phyloP scores from a whole-genome alignment of 1,139 yeast species.

The Diutina ranongensis region DNA sequence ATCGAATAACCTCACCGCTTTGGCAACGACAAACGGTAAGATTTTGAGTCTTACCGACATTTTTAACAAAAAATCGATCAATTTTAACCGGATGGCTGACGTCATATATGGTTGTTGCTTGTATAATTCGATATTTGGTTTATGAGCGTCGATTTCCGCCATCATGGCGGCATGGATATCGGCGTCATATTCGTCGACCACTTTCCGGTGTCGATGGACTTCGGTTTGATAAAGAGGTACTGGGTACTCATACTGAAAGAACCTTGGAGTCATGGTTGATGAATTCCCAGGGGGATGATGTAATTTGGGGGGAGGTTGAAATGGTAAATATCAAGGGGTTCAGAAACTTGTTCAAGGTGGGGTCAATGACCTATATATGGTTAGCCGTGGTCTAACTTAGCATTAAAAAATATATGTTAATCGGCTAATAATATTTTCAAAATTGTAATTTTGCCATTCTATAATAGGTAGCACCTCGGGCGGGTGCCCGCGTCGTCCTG shows the following conservation, averaged over 20 bases:
- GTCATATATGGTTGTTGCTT: slow-evolving; percentile 31
- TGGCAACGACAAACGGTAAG: slow-evolving; percentile 47
- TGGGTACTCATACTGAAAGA: slow-evolving; percentile 34
- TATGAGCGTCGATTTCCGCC: slow-evolving; percentile 16
- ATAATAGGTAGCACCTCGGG: neutral
- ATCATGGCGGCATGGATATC: slow-evolving; percentile 37
- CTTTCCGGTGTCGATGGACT: slow-evolving; percentile 31
- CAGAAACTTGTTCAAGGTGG: neutral
- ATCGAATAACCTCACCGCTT: slow-evolving; percentile 49
- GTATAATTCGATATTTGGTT: slow-evolving; percentile 43
- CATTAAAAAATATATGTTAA: neutral
- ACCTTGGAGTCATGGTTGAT: neutral
- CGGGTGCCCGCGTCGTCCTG: neutral
- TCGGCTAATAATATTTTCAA: neutral
- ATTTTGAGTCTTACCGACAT: slow-evolving; percentile 49
- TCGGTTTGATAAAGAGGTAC: slow-evolving; percentile 39
- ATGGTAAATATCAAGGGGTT: neutral
- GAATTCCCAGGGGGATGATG: neutral
- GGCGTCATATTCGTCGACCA: slow-evolving; percentile 39
- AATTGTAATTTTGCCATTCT: neutral
- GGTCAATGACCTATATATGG: neutral
- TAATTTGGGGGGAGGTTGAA: neutral
- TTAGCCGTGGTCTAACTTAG: neutral
- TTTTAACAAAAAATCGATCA: slow-evolving; percentile 47
- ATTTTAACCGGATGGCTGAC: slow-evolving; percentile 25